Conservation (phyloP, 345 rosid genomes). For the Aethionema arabicum region DNA sequence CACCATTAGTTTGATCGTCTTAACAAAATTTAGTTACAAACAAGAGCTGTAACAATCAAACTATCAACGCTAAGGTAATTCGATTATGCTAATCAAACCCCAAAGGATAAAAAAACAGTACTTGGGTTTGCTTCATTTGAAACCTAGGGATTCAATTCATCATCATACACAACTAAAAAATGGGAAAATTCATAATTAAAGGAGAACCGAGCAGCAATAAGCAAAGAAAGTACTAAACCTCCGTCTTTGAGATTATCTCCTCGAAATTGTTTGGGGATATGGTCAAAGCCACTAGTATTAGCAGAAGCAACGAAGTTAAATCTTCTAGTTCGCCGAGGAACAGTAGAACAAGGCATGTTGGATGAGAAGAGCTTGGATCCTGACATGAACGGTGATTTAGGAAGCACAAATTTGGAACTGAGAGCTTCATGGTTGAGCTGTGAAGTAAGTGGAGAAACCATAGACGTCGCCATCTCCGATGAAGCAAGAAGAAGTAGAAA, state of each 20-base stretch:
- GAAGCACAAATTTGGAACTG: constrained; percentile 26
- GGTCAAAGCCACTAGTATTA: constrained; percentile 46
- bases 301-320: constrained; percentile 44
- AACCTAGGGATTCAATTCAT: constrained; percentile 5
- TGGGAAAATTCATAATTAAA: constrained; percentile 1
- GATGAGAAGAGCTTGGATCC: constrained; percentile 38
- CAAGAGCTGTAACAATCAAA: constrained; percentile 18
- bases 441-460: constrained; percentile 49
- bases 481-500: constrained; percentile 13
- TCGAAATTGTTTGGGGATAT: constrained; percentile 79
- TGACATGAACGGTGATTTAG: constrained; percentile 50
- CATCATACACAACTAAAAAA: constrained; percentile 1
- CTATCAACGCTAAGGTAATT: not conserved
- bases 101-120: not conserved
- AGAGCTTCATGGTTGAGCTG: constrained; percentile 39
- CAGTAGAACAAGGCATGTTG: constrained; percentile 33
- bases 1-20: not conserved
- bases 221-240: constrained; percentile 33
- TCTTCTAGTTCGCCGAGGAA: constrained; percentile 32
- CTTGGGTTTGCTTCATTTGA: too few relatives aligned
- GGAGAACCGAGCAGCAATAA: not conserved
- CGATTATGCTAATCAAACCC: not conserved
- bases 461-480: constrained; percentile 56
- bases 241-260: constrained; percentile 75
- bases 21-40: not conserved